phyloP scores from a whole-genome alignment of 805 yeast genomes.

The Kuraishia ogatae region DNA sequence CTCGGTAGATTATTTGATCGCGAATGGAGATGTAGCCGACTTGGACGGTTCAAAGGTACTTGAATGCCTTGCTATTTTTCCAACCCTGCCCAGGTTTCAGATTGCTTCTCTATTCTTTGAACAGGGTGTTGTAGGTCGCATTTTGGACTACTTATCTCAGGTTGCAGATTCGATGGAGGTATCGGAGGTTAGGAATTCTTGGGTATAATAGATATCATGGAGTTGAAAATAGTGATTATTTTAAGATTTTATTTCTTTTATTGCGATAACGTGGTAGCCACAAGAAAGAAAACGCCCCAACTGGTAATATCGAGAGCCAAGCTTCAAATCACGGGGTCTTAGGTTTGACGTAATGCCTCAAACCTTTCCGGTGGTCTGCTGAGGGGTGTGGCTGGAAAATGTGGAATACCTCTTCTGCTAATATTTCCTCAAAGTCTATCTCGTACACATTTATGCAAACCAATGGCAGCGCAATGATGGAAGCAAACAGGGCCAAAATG shows the following conservation, averaged over 20 bases:
- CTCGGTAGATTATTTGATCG: constrained; percentile 23
- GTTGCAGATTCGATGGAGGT: neutral
- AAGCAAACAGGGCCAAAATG: constrained; percentile 19
- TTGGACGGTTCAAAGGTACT: constrained; percentile 11
- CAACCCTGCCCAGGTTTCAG: constrained; percentile 25
- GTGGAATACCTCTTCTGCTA: constrained; percentile 28
- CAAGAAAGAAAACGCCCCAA: neutral
- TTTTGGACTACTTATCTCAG: neutral
- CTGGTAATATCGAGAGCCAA: neutral
- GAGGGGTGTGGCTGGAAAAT: constrained; percentile 36
- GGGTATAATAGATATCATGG: neutral
- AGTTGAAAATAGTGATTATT: no score
- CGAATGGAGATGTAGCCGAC: neutral
- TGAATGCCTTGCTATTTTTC: constrained; percentile 15
- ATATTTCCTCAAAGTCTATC: constrained; percentile 28
- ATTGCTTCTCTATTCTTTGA: constrained; percentile 27
- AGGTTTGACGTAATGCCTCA: constrained; percentile 20
- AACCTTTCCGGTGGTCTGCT: constrained; percentile 24
- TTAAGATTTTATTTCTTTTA: no score
- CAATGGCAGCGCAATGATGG: constrained; percentile 30
- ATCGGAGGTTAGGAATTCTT: neutral
- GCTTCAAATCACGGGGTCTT: constrained; percentile 8
- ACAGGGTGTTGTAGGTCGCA: constrained; percentile 7
- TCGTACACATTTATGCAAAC: constrained; percentile 24
- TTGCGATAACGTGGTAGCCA: no score